phyloP scores from a whole-genome alignment of 306 rosid species.

The Canavalia gladiata region DNA sequence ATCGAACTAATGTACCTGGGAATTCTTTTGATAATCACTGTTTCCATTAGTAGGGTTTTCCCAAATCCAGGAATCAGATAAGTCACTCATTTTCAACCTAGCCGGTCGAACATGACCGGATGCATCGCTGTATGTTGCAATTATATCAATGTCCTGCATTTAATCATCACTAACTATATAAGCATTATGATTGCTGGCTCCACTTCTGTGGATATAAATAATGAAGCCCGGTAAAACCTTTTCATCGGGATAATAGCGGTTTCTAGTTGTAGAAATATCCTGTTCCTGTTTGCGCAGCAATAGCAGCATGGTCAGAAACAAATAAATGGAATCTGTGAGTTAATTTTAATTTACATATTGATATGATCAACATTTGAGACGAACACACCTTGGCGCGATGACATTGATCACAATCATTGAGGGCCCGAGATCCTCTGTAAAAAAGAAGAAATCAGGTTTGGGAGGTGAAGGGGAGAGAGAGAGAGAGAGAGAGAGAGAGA shows the following conservation, averaged over 20 bases:
- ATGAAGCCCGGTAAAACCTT: conserved; percentile 60
- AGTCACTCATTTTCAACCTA: conserved; percentile 79
- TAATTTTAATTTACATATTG: background rate
- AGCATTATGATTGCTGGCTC: conserved; percentile 37
- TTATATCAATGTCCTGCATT: conserved; percentile 82
- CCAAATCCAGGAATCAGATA: conserved; percentile 94
- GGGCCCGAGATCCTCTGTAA: conserved; percentile 36
- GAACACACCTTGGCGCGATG: conserved; percentile 56
- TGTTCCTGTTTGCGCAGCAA: conserved; percentile 61
- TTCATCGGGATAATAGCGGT: conserved; percentile 59
- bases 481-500: conserved; percentile 18
- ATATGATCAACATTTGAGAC: conserved; percentile 28
- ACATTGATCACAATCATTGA: conserved; percentile 65
- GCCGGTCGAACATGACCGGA: conserved; percentile 74
- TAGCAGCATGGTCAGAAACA: conserved; percentile 42
- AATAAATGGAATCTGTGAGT: background rate
- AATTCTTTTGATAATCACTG: conserved; percentile 59
- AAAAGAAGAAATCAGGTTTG: background rate
- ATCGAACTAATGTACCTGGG: conserved; percentile 64
- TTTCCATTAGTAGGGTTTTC: conserved; percentile 71
- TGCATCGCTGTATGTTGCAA: conserved; percentile 77
- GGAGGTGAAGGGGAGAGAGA: conserved; percentile 5
- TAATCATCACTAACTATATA: conserved; percentile 45
- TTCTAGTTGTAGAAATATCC: conserved; percentile 52
- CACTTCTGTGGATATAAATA: conserved; percentile 37